Percentiles rank a stretch among this genome's conserved stretches.
These are phyloP conservation scores for Bryoerythrophyllum caledonicum DNA, from an alignment of 225 moss, liverwort and hornwort genomes.

Conservation along the genomic window DNA sequence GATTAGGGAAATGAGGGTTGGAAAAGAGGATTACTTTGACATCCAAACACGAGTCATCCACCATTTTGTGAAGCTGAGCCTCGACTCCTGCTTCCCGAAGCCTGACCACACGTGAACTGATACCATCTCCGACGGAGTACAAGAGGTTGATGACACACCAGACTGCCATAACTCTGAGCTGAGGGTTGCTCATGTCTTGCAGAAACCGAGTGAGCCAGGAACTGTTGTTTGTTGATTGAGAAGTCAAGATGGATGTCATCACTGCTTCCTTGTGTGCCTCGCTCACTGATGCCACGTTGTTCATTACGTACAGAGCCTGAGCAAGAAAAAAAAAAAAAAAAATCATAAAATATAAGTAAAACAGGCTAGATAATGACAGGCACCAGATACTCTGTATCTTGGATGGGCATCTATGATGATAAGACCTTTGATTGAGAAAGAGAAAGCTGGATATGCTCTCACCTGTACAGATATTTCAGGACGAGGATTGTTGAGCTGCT, in stretches of 20 bases:
- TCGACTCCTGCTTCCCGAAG: conserved; percentile 77
- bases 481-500: conserved; percentile 67
- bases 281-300: conserved; percentile 82
- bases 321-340: background rate
- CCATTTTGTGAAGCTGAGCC: conserved; percentile 75
- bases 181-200: conserved; percentile 94
- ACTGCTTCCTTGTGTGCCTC: conserved; percentile 89
- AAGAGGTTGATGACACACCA: conserved; percentile 95
- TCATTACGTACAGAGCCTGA: conserved; percentile 89
- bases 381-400: background rate
- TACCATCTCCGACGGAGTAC: conserved; percentile 63
- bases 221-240: conserved; percentile 27
- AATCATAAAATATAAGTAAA: too few species aligned
- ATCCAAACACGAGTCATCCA: conserved; percentile 95
- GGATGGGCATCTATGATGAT: background rate
- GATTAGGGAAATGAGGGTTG: background rate
- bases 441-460: background rate
- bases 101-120: conserved; percentile 50
- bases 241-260: conserved; percentile 58
- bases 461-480: conserved; percentile 93
- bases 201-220: conserved; percentile 72
- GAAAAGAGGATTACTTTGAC: conserved; percentile 64
- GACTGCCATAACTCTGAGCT: conserved; percentile 86
- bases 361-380: background rate
- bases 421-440: background rate